Conservation (phyloP, 1,284 basidiomycete species). For the Inonotus obliquus region DNA sequence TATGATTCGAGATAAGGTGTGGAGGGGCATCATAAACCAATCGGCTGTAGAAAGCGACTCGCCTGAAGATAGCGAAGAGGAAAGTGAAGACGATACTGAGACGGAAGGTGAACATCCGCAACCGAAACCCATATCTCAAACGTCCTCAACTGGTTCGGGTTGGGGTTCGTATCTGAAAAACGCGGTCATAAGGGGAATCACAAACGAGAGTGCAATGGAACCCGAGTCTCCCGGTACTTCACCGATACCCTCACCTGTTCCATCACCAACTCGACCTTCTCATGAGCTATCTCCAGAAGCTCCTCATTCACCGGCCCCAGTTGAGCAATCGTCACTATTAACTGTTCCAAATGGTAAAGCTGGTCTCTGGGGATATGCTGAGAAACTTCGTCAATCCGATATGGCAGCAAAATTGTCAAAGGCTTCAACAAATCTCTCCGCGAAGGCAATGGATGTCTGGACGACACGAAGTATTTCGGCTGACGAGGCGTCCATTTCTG, state of each 20-base stretch:
- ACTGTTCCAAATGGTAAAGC: conserved; percentile 24
- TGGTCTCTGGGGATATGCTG: conserved; percentile 63
- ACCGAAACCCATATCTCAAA: conserved; percentile 30
- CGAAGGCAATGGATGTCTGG: conserved; percentile 50
- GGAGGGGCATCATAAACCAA: conserved; percentile 61
- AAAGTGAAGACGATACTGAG: conserved; percentile 26
- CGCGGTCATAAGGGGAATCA: conserved; percentile 69
- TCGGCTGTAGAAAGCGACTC: conserved; percentile 29
- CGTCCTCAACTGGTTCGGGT: conserved; percentile 27
- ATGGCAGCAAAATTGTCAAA: conserved; percentile 64
- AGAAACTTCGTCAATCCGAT: conserved; percentile 68
- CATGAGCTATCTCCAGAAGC: conserved; percentile 16
- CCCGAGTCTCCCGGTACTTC: conserved; percentile 36
- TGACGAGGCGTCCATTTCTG: conserved; percentile 2
- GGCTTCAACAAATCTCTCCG: conserved; percentile 68
- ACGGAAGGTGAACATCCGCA: conserved; percentile 31
- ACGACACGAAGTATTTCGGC: conserved; percentile 25
- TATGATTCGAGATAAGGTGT: conserved; percentile 56
- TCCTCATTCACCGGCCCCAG: conserved; percentile 9
- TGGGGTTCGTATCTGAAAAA: conserved; percentile 52
- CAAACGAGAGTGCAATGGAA: conserved; percentile 69
- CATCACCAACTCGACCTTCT: conserved; percentile 28
- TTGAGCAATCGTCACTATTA: conserved; percentile 18
- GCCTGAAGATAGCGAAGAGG: conserved; percentile 32
- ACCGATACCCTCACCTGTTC: conserved; percentile 28